Conservation (phyloP, 306 rosid species). For the Acacia acuminata region DNA sequence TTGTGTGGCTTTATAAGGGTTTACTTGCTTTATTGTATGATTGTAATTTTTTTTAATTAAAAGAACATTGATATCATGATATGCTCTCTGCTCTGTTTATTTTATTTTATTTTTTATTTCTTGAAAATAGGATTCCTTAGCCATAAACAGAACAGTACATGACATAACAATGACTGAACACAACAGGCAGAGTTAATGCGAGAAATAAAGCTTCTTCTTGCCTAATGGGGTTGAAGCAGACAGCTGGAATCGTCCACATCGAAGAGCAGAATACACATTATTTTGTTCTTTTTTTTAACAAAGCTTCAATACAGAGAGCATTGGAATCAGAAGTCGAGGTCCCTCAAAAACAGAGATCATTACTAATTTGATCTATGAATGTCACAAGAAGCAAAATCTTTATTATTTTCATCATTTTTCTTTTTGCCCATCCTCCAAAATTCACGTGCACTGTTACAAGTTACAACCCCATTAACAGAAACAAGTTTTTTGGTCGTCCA, state of each 20-base stretch:
- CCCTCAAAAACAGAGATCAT: slow-evolving; percentile 35
- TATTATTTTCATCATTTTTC: neutral
- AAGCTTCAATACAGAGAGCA: slow-evolving; percentile 27
- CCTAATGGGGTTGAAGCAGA: slow-evolving; percentile 6
- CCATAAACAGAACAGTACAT: neutral
- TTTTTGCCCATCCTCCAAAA: slow-evolving; percentile 15
- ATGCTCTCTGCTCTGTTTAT: too few relatives aligned
- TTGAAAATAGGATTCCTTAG: neutral
- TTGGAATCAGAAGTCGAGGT: slow-evolving; percentile 38
- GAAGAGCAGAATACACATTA: slow-evolving; percentile 28
- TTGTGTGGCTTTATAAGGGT: neutral
- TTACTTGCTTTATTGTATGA: neutral
- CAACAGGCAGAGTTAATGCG: neutral
- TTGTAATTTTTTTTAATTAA: neutral
- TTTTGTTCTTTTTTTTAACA: slow-evolving; percentile 27
- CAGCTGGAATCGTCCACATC: slow-evolving; percentile 43
- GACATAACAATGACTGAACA: neutral
- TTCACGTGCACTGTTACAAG: slow-evolving; percentile 18
- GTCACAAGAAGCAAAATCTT: neutral
- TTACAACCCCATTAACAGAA: neutral
- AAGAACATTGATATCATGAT: neutral
- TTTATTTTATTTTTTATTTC: too few relatives aligned
- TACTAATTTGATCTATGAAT: neutral
- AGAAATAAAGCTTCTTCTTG: slow-evolving; percentile 51
- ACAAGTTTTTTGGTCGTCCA: neutral